Base-by-base conservation (phyloP, 495 filamentous ascomycete genomes). In the Hypoxylon crocopeplum region DNA sequence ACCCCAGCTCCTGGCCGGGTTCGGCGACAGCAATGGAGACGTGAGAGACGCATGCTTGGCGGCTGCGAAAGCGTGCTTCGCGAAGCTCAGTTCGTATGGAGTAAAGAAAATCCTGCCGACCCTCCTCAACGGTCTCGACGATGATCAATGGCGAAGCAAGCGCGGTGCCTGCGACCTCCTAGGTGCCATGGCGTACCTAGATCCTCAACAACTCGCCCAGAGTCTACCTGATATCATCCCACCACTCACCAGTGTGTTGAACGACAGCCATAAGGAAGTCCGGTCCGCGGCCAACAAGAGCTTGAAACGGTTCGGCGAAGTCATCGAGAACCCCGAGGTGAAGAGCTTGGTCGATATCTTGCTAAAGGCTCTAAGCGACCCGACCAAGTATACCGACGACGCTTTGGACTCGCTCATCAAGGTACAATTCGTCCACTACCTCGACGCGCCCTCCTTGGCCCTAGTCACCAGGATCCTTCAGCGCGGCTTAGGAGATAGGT, bases 201-300 rank as follows among this genome's bases (percentile, higher is more conserved):
- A 97, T 66, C 94, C 94, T 5, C 86, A 97, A 51, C 94, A 98
- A 68, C 81, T 98, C 12, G 92, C 94, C 1, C 82, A 88, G 48
- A 97, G 92, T 67, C 74, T 98, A 57, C 95, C 94, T 0, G 91
- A 93, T 46, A 98, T 98, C 55, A 98, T 98, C 59, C 94, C 94
- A 17, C 93, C 95, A 5, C 79, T 98, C 50, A 98, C 94, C 0
- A 82, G 87, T 33, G 94, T 98, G 1, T 79, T 98, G 36, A 98
- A 96, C 62, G 94, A 98, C 75, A 97, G 91, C 46, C 94, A 98
- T 74, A 98, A 98, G 73, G 94, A 98, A 67, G 94, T 98, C 10
- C 84, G 94, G 52, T 76, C 82, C 19, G 91, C 93, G 7, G 94
- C 95, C 3, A 98, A 98, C 71, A 86, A 93, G 63, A 96, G 91